Percentiles rank a stretch among this genome's conserved stretches.
These are phyloP conservation scores for Chlorella sorokiniana DNA, from an alignment of 139 green algal species.

Conservation along the genomic window DNA sequence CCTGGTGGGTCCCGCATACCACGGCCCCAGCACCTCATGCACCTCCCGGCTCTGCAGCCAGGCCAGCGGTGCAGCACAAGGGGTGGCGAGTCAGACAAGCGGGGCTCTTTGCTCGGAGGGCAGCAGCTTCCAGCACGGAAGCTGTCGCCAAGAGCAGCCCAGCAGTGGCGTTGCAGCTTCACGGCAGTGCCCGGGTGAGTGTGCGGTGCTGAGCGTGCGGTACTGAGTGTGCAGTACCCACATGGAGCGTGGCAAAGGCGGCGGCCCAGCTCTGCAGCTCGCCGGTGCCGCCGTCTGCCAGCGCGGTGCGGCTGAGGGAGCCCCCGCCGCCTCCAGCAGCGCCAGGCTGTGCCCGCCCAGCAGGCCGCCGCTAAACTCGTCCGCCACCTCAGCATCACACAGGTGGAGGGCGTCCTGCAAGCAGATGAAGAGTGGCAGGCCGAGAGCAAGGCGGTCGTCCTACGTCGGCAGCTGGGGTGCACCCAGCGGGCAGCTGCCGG, in stretches of 20 bases:
- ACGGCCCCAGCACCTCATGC: not conserved
- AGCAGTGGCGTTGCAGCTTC: no score
- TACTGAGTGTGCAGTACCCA: not conserved
- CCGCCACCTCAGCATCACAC: not conserved
- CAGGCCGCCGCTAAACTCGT: not conserved
- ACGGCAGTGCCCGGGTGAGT: no score
- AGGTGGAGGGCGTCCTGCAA: not conserved
- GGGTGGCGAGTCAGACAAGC: not conserved
- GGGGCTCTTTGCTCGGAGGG: not conserved
- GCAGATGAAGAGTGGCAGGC: not conserved
- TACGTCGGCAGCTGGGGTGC: not conserved
- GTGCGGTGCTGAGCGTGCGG: no score
- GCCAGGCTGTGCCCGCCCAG: not conserved
- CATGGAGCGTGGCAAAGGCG: constrained; percentile 1
- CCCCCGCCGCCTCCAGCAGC: not conserved
- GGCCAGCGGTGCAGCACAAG: not conserved
- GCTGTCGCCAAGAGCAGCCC: no score
- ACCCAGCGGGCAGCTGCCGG: no score
- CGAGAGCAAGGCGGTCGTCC: not conserved
- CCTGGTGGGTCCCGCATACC: not conserved
- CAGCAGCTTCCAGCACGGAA: not conserved
- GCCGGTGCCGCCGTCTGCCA: not conserved
- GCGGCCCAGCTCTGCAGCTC: not conserved
- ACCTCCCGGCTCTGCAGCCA: constrained; percentile 15
- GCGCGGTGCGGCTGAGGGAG: not conserved